phyloP scores from a whole-genome alignment of 2,329 filamentous ascomycete species.

The Cercospora canescens region DNA sequence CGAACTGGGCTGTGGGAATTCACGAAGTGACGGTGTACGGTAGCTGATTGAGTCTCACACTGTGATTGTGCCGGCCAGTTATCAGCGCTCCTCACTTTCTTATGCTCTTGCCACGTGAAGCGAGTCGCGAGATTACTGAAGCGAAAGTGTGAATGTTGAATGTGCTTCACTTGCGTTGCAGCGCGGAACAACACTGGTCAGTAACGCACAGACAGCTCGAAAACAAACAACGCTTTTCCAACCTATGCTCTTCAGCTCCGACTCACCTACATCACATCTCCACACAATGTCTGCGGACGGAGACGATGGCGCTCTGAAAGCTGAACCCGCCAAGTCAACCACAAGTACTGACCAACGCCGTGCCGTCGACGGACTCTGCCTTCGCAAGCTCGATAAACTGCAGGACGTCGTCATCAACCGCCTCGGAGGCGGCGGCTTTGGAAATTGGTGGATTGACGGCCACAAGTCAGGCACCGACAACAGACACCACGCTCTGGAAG shows the following conservation, averaged over 20 bases:
- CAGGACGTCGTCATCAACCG: background rate
- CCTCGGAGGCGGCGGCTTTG: slow-evolving; percentile 2
- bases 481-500: background rate
- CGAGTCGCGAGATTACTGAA: background rate
- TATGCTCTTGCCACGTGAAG: background rate
- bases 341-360: background rate
- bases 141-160: background rate
- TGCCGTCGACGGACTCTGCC: background rate
- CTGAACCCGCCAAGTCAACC: background rate
- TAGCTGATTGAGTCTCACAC: background rate
- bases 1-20: slow-evolving; percentile 12
- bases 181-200: background rate
- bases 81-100: no score
- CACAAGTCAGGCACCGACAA: background rate
- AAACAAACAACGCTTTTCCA: background rate
- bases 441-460: background rate
- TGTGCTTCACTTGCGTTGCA: background rate
- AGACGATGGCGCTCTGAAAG: background rate
- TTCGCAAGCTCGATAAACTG: background rate
- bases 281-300: background rate
- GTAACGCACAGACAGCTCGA: background rate
- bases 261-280: background rate
- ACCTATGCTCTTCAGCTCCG: background rate
- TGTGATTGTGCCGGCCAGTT: background rate
- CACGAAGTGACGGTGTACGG: slow-evolving; percentile 17